phyloP scores from a whole-genome alignment of 2,329 filamentous ascomycete genomes.

The Falciphora oryzae region DNA sequence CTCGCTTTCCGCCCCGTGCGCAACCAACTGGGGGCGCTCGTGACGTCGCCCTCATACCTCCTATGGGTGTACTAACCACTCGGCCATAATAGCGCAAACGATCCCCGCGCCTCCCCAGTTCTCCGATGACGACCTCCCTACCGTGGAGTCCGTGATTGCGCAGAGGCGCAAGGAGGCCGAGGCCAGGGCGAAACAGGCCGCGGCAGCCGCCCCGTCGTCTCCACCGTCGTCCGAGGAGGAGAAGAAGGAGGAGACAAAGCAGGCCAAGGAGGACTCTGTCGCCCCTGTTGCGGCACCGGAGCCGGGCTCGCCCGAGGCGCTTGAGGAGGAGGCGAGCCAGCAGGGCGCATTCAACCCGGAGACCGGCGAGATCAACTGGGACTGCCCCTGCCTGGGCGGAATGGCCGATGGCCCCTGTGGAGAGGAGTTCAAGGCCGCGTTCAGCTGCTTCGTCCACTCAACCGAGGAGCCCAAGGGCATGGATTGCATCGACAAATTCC shows the following conservation, averaged over 20 bases:
- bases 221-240: constrained; percentile 23
- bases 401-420: constrained; percentile 97
- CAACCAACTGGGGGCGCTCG: constrained; percentile 8
- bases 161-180: constrained; percentile 51
- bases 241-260: constrained; percentile 18
- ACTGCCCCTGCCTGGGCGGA: constrained; percentile 92
- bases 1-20: constrained; percentile 11
- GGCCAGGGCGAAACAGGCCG: constrained; percentile 24
- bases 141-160: constrained; percentile 61
- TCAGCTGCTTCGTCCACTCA: constrained; percentile 98
- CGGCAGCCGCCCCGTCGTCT: constrained; percentile 17
- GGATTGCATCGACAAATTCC: constrained; percentile 96
- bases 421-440: constrained; percentile 89
- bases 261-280: constrained; percentile 17
- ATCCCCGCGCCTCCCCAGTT: constrained; percentile 44
- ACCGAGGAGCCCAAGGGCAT: constrained; percentile 94
- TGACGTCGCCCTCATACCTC: neutral
- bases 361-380: constrained; percentile 98
- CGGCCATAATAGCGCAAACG: constrained; percentile 22
- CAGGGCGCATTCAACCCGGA: constrained; percentile 97
- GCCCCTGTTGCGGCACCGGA: constrained; percentile 16
- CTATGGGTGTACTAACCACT: neutral
- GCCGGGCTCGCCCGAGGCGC: constrained; percentile 36
- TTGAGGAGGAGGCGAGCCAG: constrained; percentile 77
- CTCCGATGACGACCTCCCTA: constrained; percentile 52